phyloP scores from a whole-genome alignment of 352 stramenopile species.

The Globisporangium echinulatum region DNA sequence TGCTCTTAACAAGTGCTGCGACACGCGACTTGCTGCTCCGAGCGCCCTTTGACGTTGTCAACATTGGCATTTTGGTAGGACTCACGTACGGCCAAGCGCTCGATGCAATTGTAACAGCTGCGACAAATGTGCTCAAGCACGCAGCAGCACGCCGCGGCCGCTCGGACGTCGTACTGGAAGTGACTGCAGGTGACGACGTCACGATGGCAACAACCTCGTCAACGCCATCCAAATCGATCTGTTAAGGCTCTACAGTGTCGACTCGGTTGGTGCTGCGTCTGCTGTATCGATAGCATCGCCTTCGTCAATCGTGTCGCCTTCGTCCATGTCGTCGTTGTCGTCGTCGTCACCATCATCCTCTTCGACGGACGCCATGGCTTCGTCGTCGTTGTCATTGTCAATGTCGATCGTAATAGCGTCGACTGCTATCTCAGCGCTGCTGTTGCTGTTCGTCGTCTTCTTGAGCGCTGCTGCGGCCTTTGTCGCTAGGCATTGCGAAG shows the following conservation, averaged over 20 bases:
- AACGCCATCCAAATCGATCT: too few relatives aligned
- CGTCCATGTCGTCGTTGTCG: neutral
- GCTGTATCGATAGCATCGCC: neutral
- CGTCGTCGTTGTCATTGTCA: constrained; percentile 27
- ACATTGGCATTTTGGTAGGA: constrained; percentile 64
- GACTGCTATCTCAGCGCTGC: constrained; percentile 6
- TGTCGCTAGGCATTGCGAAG: constrained; percentile 21
- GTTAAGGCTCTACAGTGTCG: neutral
- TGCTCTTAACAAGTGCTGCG: constrained; percentile 68
- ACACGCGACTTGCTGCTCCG: constrained; percentile 72
- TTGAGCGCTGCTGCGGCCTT: constrained; percentile 34
- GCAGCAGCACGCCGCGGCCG: constrained; percentile 47
- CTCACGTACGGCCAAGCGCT: constrained; percentile 66
- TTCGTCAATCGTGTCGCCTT: neutral
- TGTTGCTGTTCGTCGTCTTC: constrained; percentile 22
- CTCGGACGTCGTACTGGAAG: constrained; percentile 35
- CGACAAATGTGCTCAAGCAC: constrained; percentile 49
- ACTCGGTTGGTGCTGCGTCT: neutral
- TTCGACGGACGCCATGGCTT: constrained; percentile 36
- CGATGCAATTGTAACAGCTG: constrained; percentile 56
- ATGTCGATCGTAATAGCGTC: neutral
- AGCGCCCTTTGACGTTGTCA: constrained; percentile 77
- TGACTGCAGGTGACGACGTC: neutral
- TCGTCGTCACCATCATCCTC: constrained; percentile 8
- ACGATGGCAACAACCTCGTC: too few relatives aligned